Base-by-base conservation (phyloP, 139 green algal genomes). In the Haematococcus sp. region DNA sequence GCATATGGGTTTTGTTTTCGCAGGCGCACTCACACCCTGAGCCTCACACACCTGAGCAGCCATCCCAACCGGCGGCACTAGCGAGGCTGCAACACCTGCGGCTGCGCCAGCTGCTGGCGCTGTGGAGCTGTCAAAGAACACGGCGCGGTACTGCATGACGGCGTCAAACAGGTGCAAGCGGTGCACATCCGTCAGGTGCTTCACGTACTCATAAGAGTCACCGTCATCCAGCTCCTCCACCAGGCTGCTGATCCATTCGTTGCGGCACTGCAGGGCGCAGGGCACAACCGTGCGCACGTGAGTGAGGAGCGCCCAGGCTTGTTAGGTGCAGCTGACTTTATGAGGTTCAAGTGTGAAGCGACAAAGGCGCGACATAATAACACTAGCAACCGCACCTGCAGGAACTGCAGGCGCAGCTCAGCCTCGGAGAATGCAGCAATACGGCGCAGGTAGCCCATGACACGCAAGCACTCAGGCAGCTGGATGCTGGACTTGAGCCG, bases 101-200 rank as follows among this genome's bases (percentile, higher is more conserved):
- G 46, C 17, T 23, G 30, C 25, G 25, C 40, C 11, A 11, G 7
- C 58, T 65, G 58, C 58, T 34, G n/a, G n/a, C 58, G n/a, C 58
- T 9, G 51, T 64, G 27, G 69, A 40, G 2, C 80, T 87, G 64
- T 98, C 93, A n/a, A 88, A 85, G 75, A 99, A 99, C 69, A 99
- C 93, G 25, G 96, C 94, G 0, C 91, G 71, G 85, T 97, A 99
- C 88, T 99, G 95, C 93, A 97, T 99, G 32, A 97, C 90, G 32
- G 97, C 89, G 73, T 99, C 96, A 74, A 98, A 98, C n/a, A 99
- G 77, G 71, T 99, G 93, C 78, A 98, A 85, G 32, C 96, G 87
- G 77, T 98, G 92, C 73, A 92, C 81, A 75, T 99, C 96, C 0
- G 96, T 98, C 25, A 98, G 72, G 30, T 88, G 83, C 86, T 98